Percentiles rank a stretch among this genome's conserved stretches.
Conservation (phyloP, 192 early-diverging fungal species). For the Umbelopsis ramanniana region DNA sequence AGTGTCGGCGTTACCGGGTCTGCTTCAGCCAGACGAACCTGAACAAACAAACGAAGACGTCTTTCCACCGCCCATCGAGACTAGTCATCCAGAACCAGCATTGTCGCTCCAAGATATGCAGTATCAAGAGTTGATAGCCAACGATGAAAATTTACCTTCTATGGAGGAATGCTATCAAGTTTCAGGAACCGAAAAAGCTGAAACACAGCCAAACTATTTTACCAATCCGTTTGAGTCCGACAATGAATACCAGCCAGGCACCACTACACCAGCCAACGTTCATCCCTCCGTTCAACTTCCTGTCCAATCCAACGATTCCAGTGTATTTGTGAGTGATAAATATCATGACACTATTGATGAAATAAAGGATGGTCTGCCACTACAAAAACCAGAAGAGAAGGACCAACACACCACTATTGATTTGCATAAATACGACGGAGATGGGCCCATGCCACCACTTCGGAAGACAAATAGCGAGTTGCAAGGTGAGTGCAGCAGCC, state of each 20-base stretch:
- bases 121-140: neutral
- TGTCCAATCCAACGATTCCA: neutral
- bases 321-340: neutral
- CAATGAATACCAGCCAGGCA: neutral
- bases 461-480: neutral
- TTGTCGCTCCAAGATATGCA: neutral
- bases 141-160: slow-evolving; percentile 34
- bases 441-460: neutral
- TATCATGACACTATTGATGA: neutral
- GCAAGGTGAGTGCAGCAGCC: neutral
- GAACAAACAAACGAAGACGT: neutral
- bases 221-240: slow-evolving; percentile 39
- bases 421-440: neutral
- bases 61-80: neutral
- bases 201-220: slow-evolving; percentile 37
- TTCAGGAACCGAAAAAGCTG: neutral
- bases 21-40: neutral
- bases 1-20: neutral
- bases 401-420: neutral
- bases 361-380: neutral
- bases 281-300: neutral
- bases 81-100: neutral
- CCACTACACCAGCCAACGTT: neutral
- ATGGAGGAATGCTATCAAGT: slow-evolving; percentile 33
- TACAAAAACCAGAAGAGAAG: neutral